phyloP scores from a whole-genome alignment of 1,284 basidiomycete genomes.

The Earliella scabrosa region DNA sequence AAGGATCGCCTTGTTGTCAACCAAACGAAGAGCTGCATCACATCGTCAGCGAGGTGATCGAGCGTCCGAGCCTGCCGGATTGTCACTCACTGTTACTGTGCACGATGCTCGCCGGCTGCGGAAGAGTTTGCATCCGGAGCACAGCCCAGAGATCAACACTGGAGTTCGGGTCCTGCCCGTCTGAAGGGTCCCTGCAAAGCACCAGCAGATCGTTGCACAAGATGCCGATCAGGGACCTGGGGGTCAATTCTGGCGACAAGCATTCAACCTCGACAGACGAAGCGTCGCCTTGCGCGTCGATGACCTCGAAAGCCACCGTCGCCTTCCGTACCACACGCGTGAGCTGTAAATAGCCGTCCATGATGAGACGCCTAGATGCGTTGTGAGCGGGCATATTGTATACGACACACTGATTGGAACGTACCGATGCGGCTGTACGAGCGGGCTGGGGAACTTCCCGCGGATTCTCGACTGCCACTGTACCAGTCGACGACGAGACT shows the following conservation, averaged over 20 bases:
- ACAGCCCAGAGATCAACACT: conserved; percentile 92
- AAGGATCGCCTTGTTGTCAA: conserved; percentile 89
- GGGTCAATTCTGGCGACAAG: conserved; percentile 81
- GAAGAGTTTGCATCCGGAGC: conserved; percentile 87
- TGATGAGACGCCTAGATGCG: conserved; percentile 73
- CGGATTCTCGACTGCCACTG: conserved; percentile 93
- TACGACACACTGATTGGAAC: conserved; percentile 3
- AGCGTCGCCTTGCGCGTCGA: conserved; percentile 76
- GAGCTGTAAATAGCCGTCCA: conserved; percentile 84
- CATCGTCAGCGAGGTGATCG: conserved; percentile 12
- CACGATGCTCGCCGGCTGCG: conserved; percentile 89
- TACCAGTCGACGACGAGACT: conserved; percentile 87
- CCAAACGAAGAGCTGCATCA: conserved; percentile 72
- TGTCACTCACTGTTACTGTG: conserved; percentile 74
- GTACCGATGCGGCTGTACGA: conserved; percentile 96
- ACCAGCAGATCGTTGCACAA: conserved; percentile 94
- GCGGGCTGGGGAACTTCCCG: conserved; percentile 90
- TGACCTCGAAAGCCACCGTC: conserved; percentile 82
- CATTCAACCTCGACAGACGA: conserved; percentile 88
- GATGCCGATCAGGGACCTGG: conserved; percentile 76
- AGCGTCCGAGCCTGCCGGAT: conserved; percentile 19
- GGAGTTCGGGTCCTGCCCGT: conserved; percentile 72
- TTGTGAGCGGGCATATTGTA: neutral
- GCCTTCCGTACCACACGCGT: conserved; percentile 91
- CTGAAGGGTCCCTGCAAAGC: conserved; percentile 81